Evolutionary conservation across 2,329 filamentous ascomycete species (phyloP).

Genomic region (Ceratocystis ficicola): DNA sequence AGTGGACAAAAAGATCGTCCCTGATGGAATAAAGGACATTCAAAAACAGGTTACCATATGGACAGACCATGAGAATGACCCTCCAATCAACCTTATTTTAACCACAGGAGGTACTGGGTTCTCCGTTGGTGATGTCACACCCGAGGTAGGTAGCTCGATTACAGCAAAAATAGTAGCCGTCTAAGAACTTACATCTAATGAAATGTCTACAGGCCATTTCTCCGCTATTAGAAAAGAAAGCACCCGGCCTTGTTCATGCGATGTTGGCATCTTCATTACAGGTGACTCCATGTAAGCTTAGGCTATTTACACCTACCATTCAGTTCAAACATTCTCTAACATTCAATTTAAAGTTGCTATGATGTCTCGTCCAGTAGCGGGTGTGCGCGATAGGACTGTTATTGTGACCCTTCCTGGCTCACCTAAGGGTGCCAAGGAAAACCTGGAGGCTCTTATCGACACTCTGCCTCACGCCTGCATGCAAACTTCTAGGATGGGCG

Average conservation of each 20-base stretch:
- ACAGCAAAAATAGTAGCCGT: too few species aligned
- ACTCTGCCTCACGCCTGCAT: constrained; percentile 90
- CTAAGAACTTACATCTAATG: constrained; percentile 20
- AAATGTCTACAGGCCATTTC: constrained; percentile 51
- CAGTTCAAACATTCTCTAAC: constrained; percentile 20
- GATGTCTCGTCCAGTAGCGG: constrained; percentile 90
- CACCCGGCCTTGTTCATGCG: constrained; percentile 82
- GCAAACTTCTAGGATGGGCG: constrained; percentile 74
- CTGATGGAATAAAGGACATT: constrained; percentile 64
- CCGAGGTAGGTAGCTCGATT: constrained; percentile 49
- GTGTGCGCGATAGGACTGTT: constrained; percentile 66
- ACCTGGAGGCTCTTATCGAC: constrained; percentile 76
- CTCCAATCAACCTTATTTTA: constrained; percentile 60
- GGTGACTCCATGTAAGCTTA: constrained; percentile 75
- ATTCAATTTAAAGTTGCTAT: constrained; percentile 58
- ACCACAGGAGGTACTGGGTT: constrained; percentile 94
- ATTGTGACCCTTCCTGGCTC: constrained; percentile 87
- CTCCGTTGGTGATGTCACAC: constrained; percentile 70
- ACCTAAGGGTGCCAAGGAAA: constrained; percentile 89
- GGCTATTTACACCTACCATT: neutral
- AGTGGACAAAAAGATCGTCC: constrained; percentile 58
- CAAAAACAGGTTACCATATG: constrained; percentile 60
- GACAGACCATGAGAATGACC: constrained; percentile 49
- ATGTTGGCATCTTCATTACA: constrained; percentile 78
- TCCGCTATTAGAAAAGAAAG: constrained; percentile 69